Conservation (phyloP, 805 yeast genomes). For the Yarrowia keelungensis region DNA sequence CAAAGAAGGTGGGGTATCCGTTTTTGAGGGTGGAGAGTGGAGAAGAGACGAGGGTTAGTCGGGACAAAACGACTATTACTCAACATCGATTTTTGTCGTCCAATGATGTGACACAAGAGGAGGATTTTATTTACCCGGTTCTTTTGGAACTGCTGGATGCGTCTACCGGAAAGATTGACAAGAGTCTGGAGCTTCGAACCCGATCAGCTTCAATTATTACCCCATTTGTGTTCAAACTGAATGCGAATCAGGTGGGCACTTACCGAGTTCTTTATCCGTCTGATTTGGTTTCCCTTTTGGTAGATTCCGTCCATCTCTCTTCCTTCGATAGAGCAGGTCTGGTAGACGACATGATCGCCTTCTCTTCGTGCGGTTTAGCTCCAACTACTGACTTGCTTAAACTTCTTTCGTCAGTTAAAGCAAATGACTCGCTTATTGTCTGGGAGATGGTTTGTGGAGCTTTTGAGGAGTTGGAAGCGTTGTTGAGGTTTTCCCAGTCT, state of each 20-base stretch:
- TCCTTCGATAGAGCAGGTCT: constrained; percentile 69
- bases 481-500: constrained; percentile 57
- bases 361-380: constrained; percentile 60
- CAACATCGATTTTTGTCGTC: constrained; percentile 69
- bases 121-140: constrained; percentile 62
- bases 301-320: constrained; percentile 59
- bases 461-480: constrained; percentile 53
- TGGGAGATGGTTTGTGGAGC: constrained; percentile 59
- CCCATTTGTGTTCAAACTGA: constrained; percentile 60
- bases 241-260: constrained; percentile 66
- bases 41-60: too few relatives aligned
- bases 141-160: constrained; percentile 63
- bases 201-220: constrained; percentile 58
- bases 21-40: constrained; percentile 59
- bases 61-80: constrained; percentile 55
- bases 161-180: constrained; percentile 63
- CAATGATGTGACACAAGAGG: constrained; percentile 66
- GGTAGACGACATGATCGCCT: constrained; percentile 64
- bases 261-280: constrained; percentile 65
- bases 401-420: constrained; percentile 59
- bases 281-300: constrained; percentile 59
- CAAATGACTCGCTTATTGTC: constrained; percentile 58
- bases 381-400: constrained; percentile 58
- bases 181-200: constrained; percentile 60
- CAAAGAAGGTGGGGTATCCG: constrained; percentile 76